Conservation (phyloP, 306 rosid genomes). For the Pyrus communis region DNA sequence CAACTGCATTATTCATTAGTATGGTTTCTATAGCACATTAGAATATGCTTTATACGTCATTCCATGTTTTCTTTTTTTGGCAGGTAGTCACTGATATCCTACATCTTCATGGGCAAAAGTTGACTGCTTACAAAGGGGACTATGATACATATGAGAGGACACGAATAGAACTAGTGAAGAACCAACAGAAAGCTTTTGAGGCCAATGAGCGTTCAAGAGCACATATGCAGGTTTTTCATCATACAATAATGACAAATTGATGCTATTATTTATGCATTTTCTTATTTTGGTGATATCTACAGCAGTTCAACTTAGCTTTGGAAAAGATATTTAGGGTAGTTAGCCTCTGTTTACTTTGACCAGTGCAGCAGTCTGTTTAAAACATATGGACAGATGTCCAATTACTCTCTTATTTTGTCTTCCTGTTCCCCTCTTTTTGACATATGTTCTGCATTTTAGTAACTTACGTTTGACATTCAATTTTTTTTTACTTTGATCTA, state of each 20-base stretch:
- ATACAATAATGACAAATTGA: not conserved
- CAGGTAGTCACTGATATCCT: slow-evolving; percentile 93
- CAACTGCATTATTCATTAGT: not conserved
- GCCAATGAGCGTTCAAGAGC: slow-evolving; percentile 81
- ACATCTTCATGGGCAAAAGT: slow-evolving; percentile 82
- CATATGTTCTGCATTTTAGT: not conserved
- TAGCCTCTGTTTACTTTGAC: not conserved
- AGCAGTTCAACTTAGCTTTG: not conserved
- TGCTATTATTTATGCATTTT: slow-evolving; percentile 1
- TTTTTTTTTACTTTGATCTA: slow-evolving; percentile 20
- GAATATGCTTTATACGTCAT: not conserved
- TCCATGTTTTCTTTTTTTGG: slow-evolving; percentile 9
- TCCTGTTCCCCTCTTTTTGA: not conserved
- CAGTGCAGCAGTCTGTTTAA: not conserved
- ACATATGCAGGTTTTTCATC: slow-evolving; percentile 80
- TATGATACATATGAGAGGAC: slow-evolving; percentile 95
- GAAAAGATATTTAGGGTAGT: not conserved
- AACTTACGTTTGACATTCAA: slow-evolving; percentile 24
- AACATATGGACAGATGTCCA: not conserved
- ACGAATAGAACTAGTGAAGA: slow-evolving; percentile 76
- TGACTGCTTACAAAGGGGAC: slow-evolving; percentile 65
- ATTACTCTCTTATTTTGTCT: not conserved
- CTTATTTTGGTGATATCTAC: slow-evolving; percentile 1
- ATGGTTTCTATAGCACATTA: not conserved
- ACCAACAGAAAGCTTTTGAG: slow-evolving; percentile 87